Percentiles rank a stretch among this genome's conserved stretches.
Evolutionary conservation across 2,329 filamentous ascomycete species (phyloP).

Genomic region (Colletotrichum tofieldiae): DNA sequence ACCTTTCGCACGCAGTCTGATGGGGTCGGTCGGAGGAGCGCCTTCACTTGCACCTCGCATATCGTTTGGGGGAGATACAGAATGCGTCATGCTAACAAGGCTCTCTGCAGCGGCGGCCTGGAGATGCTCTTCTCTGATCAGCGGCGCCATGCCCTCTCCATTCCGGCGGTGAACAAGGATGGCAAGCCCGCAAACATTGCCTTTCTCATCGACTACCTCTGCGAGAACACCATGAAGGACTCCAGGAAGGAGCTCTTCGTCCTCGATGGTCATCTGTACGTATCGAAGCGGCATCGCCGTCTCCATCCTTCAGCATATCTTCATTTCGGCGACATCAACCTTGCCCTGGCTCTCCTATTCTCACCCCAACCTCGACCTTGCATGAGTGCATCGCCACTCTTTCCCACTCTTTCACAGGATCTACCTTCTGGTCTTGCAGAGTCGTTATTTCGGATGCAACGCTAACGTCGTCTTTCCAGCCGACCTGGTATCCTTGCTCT

Average conservation of each 20-base stretch:
- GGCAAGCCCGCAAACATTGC: slow-evolving; percentile 78
- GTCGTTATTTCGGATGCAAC: slow-evolving; percentile 22
- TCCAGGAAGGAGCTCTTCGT: slow-evolving; percentile 90
- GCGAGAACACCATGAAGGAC: slow-evolving; percentile 88
- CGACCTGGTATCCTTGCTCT: slow-evolving; percentile 96
- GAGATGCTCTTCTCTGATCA: slow-evolving; percentile 94
- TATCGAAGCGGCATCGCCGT: slow-evolving; percentile 47
- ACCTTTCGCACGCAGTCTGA: not conserved
- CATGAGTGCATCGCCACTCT: slow-evolving; percentile 32
- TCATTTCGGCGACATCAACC: slow-evolving; percentile 26
- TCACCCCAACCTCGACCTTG: slow-evolving; percentile 25
- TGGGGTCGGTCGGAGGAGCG: slow-evolving; percentile 8
- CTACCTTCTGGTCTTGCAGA: slow-evolving; percentile 15
- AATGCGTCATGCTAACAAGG: slow-evolving; percentile 33
- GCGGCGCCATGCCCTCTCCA: slow-evolving; percentile 77
- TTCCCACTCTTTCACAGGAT: not conserved
- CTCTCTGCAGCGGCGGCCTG: slow-evolving; percentile 80
- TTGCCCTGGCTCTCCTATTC: slow-evolving; percentile 40
- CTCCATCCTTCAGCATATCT: slow-evolving; percentile 34
- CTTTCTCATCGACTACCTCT: slow-evolving; percentile 84
- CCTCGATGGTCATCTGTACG: slow-evolving; percentile 89
- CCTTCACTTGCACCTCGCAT: slow-evolving; percentile 23
- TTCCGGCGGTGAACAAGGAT: slow-evolving; percentile 75
- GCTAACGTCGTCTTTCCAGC: slow-evolving; percentile 61
- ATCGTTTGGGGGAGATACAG: slow-evolving; percentile 15